Evolutionary conservation across 176 grass and related monocot species (phyloP), one percentile per base, ranked within the genome.

Genomic region (Eleusine indica): DNA sequence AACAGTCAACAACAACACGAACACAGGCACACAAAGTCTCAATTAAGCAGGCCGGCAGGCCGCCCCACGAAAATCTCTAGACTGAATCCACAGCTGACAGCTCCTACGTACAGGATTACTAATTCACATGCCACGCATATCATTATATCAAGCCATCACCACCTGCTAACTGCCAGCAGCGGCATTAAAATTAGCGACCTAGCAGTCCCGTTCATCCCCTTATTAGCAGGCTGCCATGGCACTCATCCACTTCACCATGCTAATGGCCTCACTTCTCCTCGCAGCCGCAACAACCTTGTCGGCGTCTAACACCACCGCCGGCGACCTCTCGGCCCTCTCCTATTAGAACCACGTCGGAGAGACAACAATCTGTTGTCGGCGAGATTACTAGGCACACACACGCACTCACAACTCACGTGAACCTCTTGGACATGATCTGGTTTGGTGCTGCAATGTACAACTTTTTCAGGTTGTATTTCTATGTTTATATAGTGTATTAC

Each of bases 271-370:
- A 5, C 49, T 52, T 6, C 52, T 71, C 3, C 7, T 85, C 11
- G 25, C 28, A 3, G 1, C 43, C 3, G 0, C 57, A 28, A 5
- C 69, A 2, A 43, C 42, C 42, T 44, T 43, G 3, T 53, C 73
- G 5, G 19, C 70, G 4, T 29, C 72, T 25, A 68, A 68, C 15
- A 7, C 53, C 70, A 48, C 10, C 5, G 14, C 70, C 21, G 47
- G 6, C 49, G 84, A 87, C 66, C 52, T 77, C 39, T 70, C 79
- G 4, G 79, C 73, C 9, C 73, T 87, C 25, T 25, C 25, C 25
- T 25, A 25, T 25, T 25, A 25, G 25, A 25, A 25, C 25, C 32
- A 35, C 2, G 32, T 35, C 2, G 32, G 32, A 35, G 32, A 35
- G 32, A 35, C 32, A 35, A 35, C 32, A 35, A 35, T 35, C 2